Base-by-base conservation (phyloP, 2,329 filamentous ascomycete species). In the Escovopsis weberi region DNA sequence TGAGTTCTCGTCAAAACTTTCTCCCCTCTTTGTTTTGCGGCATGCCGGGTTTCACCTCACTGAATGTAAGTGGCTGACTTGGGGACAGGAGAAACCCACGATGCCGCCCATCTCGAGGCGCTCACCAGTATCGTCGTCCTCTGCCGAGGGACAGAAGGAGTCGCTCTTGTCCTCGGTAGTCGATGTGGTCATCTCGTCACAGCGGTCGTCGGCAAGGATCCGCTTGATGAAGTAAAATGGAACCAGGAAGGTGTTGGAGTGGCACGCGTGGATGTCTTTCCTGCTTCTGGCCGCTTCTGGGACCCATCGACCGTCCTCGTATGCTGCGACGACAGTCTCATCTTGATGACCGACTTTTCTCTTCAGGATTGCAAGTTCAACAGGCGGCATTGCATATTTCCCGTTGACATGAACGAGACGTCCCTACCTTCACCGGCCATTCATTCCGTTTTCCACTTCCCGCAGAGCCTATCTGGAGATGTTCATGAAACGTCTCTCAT, bases 181-280 rank as follows among this genome's bases (percentile, higher is more conserved):
- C 64, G 71, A 41, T 69, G 68, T 43, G 74, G 74, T 1, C 64
- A 72, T 33, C 53, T 76, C 2, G 53, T 72, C 26, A 70, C 61
- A 0, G 42, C 72, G 26, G 50, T 50, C 12, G 35, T 59, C 6
- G 49, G 47, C 4, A 45, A 43, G 19, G 37, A 51, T 7, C 42
- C 45, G 3, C 44, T 50, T 1, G 47, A 56, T 6, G 44, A 55
- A 12, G 47, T 57, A 26, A 46, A 47, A 4, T 56, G 63, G 15
- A 49, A 44, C 8, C 42, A 51, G 6, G 58, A 66, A 41, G 58
- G 53, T 8, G 43, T 68, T 18, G 64, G 63, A 1, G 48, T 58
- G 8, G 54, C 60, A n/a, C 55, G 64, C 4, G 55, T 60, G 7
- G 56, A 57, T 12, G 55, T 66, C 4, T 59, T 59, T 33, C 49